Conservation (phyloP, 1,139 yeast species). For the Magnusiomyces paraingens region DNA sequence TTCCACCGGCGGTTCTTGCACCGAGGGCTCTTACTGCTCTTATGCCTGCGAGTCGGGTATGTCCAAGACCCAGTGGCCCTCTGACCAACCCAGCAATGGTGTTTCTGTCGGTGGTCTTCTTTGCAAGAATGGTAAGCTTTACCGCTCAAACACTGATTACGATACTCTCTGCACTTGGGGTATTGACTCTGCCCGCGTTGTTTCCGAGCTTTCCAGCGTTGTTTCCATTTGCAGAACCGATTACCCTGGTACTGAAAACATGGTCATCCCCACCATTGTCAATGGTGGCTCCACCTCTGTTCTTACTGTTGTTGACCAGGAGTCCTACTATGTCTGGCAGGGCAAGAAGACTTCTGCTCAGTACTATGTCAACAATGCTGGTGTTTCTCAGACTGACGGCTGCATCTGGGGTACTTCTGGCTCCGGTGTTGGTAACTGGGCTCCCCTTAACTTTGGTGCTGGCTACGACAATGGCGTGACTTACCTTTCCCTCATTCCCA, state of each 20-base stretch:
- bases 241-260: constrained; percentile 98
- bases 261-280: constrained; percentile 87
- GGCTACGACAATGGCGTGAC: constrained; percentile 74
- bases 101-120: constrained; percentile 84
- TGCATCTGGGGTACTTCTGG: constrained; percentile 87
- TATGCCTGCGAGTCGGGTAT: constrained; percentile 95
- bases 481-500: constrained; percentile 88
- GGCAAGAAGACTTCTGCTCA: constrained; percentile 87
- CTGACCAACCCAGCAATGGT: constrained; percentile 75
- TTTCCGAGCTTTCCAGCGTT: constrained; percentile 51
- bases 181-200: constrained; percentile 57
- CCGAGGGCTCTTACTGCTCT: constrained; percentile 89
- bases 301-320: constrained; percentile 73
- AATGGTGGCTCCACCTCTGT: constrained; percentile 59
- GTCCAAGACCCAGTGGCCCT: constrained; percentile 97
- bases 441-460: constrained; percentile 93
- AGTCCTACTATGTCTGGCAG: constrained; percentile 70
- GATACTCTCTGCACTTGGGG: constrained; percentile 84
- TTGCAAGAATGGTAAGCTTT: constrained; percentile 71
- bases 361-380: constrained; percentile 95
- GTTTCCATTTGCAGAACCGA: constrained; percentile 96
- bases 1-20: constrained; percentile 60
- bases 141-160: constrained; percentile 61
- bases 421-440: constrained; percentile 93
- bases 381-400: constrained; percentile 81